Evolutionary conservation across 2,329 filamentous ascomycete genomes (phyloP).

Genomic region (Ophiocordyceps robertsii): DNA sequence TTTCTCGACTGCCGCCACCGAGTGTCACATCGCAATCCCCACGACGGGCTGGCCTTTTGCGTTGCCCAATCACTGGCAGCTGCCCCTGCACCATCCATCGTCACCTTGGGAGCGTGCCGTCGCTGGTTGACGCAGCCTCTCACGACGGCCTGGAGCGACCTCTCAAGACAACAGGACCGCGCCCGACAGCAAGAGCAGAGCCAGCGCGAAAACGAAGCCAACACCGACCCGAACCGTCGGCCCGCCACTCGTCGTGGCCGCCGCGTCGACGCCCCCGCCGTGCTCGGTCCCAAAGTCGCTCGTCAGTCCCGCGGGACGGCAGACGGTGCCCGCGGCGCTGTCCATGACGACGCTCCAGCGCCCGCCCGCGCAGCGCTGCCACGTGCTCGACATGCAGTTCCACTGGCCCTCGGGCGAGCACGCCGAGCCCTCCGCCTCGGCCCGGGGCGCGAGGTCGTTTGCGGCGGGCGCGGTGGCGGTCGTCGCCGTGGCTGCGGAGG

Average conservation of each 20-base stretch:
- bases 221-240: not conserved
- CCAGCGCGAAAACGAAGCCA: not conserved
- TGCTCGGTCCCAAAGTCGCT: slow-evolving; percentile 24
- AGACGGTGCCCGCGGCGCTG: slow-evolving; percentile 31
- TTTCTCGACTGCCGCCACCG: too few relatives aligned
- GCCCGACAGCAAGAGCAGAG: too few relatives aligned
- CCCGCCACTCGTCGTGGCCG: not conserved
- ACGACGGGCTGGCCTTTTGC: too few relatives aligned
- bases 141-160: too few relatives aligned
- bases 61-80: too few relatives aligned
- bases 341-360: slow-evolving; percentile 30
- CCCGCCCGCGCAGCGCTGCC: slow-evolving; percentile 36
- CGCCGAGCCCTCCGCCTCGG: slow-evolving; percentile 19
- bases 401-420: slow-evolving; percentile 37
- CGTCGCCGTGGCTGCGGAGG: too few relatives aligned
- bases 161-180: too few relatives aligned
- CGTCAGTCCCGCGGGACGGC: slow-evolving; percentile 27
- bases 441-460: slow-evolving; percentile 6
- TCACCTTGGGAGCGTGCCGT: too few relatives aligned
- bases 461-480: not conserved
- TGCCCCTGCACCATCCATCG: too few relatives aligned
- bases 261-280: not conserved
- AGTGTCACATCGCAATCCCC: too few relatives aligned
- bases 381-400: slow-evolving; percentile 36
- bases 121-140: too few relatives aligned